phyloP scores from a whole-genome alignment of 768 basidiomycete genomes.

The Xerocomellus dryophilus region DNA sequence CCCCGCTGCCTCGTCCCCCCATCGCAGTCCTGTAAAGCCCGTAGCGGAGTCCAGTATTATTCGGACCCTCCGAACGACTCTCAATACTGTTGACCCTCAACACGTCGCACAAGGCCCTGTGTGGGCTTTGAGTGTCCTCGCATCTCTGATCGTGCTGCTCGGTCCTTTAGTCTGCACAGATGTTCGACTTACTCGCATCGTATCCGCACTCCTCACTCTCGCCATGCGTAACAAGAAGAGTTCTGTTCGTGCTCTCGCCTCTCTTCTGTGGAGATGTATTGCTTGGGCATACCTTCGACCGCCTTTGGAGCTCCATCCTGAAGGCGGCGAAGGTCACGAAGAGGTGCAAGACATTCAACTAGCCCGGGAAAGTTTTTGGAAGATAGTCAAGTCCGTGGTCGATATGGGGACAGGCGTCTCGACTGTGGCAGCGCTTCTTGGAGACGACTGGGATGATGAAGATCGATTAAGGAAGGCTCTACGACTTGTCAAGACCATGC shows the following conservation, averaged over 20 bases:
- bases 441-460: conserved; percentile 39
- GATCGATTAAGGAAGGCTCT: conserved; percentile 44
- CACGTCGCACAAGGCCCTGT: conserved; percentile 74
- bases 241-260: conserved; percentile 58
- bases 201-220: conserved; percentile 50
- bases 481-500: conserved; percentile 53
- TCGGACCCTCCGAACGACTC: conserved; percentile 64
- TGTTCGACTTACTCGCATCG: conserved; percentile 40
- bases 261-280: conserved; percentile 62
- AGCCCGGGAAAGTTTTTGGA: conserved; percentile 43
- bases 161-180: conserved; percentile 52
- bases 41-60: conserved; percentile 50
- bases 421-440: conserved; percentile 54
- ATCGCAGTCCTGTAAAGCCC: conserved; percentile 36
- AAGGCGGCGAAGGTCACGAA: conserved; percentile 24
- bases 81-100: conserved; percentile 50
- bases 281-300: conserved; percentile 67
- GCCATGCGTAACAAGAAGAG: conserved; percentile 63
- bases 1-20: conserved; percentile 33
- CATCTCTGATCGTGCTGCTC: conserved; percentile 63
- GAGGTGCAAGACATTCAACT: conserved; percentile 25
- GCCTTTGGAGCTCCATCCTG: conserved; percentile 26
- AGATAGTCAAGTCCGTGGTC: conserved; percentile 47
- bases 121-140: conserved; percentile 70
- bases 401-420: conserved; percentile 59